Evolutionary conservation across 805 yeast genomes (phyloP).

Genomic region (Kregervanrija pseudodelftensis): DNA sequence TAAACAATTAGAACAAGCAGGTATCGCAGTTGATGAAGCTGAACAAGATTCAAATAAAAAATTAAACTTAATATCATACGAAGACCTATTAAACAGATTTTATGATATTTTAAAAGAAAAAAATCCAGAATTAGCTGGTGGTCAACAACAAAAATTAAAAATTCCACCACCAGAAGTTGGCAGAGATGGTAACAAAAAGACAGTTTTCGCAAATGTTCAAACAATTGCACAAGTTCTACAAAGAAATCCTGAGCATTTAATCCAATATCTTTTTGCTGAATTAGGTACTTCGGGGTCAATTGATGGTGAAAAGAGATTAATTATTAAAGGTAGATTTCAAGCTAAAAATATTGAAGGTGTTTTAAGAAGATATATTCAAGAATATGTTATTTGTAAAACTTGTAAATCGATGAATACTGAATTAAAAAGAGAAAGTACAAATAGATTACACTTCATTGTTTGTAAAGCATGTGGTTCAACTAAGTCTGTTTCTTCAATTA

Average conservation of each 20-base stretch:
- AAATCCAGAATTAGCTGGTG: slow-evolving; percentile 98
- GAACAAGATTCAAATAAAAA: slow-evolving; percentile 29
- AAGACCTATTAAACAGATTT: slow-evolving; percentile 73
- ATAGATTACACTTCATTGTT: slow-evolving; percentile 94
- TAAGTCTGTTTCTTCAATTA: slow-evolving; percentile 92
- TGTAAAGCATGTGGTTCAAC: slow-evolving; percentile 98
- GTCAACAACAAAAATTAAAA: slow-evolving; percentile 86
- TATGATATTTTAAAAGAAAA: slow-evolving; percentile 80
- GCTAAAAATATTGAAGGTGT: slow-evolving; percentile 97
- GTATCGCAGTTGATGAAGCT: slow-evolving; percentile 50
- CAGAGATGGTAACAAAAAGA: slow-evolving; percentile 96
- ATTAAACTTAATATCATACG: slow-evolving; percentile 62
- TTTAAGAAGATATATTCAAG: slow-evolving; percentile 91
- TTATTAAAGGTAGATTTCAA: slow-evolving; percentile 96
- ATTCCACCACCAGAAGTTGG: slow-evolving; percentile 96
- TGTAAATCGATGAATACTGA: slow-evolving; percentile 97
- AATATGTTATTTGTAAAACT: slow-evolving; percentile 97
- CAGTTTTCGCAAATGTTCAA: slow-evolving; percentile 92
- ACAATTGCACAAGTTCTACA: slow-evolving; percentile 91
- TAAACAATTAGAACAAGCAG: slow-evolving; percentile 83
- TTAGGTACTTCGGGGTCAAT: slow-evolving; percentile 99
- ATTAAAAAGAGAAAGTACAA: slow-evolving; percentile 89
- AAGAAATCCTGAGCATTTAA: slow-evolving; percentile 94
- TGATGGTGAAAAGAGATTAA: slow-evolving; percentile 95
- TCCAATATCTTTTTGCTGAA: slow-evolving; percentile 95